A percentile compares a stretch with the other conserved stretches of the same genome.
These are phyloP conservation scores for Strigomonas oncopelti DNA, from an alignment of 208 protist species.

Conservation along the genomic window DNA sequence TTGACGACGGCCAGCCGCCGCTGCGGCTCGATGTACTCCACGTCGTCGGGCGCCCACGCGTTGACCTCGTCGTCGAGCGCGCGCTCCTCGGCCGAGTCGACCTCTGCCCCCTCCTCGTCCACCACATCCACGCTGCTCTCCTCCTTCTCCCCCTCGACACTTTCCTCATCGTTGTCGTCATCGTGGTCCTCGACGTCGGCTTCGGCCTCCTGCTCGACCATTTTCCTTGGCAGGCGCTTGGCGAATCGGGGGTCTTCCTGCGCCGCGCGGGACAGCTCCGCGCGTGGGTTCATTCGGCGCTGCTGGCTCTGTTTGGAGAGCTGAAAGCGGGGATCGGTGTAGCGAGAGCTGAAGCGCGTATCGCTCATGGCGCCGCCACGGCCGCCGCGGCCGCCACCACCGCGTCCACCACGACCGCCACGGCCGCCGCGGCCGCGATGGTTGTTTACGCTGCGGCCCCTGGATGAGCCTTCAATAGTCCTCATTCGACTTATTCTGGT, in stretches of 20 bases:
- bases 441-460: slow-evolving; percentile 32
- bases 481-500: slow-evolving; percentile 45
- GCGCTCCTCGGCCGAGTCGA: slow-evolving; percentile 15
- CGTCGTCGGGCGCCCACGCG: slow-evolving; percentile 67
- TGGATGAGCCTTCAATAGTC: slow-evolving; percentile 57
- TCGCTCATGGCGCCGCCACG: slow-evolving; percentile 38
- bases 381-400: slow-evolving; percentile 27
- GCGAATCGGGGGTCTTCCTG: slow-evolving; percentile 69
- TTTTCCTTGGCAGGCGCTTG: slow-evolving; percentile 35
- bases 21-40: slow-evolving; percentile 73
- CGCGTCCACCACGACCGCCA: slow-evolving; percentile 22
- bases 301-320: slow-evolving; percentile 32
- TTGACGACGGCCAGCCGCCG: slow-evolving; percentile 92
- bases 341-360: slow-evolving; percentile 72
- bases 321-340: slow-evolving; percentile 86
- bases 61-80: slow-evolving; percentile 56
- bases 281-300: neutral
- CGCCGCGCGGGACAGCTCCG: slow-evolving; percentile 29
- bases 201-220: slow-evolving; percentile 7
- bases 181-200: slow-evolving; percentile 15
- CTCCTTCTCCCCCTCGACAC: slow-evolving; percentile 32
- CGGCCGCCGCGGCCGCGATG: slow-evolving; percentile 34
- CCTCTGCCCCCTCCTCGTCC: slow-evolving; percentile 22
- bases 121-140: slow-evolving; percentile 3
- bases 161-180: slow-evolving; percentile 27